phyloP scores from a whole-genome alignment of 192 early-diverging fungal genomes.

The Cladochytrium replicatum region DNA sequence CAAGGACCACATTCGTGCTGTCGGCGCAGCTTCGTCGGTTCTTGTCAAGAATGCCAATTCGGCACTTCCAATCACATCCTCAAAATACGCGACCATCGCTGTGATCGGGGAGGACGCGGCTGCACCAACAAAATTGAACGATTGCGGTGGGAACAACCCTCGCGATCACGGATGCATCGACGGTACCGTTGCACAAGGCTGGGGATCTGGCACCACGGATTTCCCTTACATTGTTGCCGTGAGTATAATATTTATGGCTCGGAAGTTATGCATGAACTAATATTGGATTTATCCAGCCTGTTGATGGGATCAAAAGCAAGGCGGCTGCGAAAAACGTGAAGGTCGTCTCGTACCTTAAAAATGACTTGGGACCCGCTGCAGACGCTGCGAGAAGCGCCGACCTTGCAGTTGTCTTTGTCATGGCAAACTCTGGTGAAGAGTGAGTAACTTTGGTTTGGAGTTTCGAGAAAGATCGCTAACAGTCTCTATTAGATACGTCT shows the following conservation, averaged over 20 bases:
- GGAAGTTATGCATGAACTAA: neutral
- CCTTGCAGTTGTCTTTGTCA: constrained; percentile 29
- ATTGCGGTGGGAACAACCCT: neutral
- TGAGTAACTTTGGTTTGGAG: too few species aligned
- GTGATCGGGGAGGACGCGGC: constrained; percentile 32
- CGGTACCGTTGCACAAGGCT: constrained; percentile 35
- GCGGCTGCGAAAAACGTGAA: constrained; percentile 1
- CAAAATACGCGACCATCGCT: constrained; percentile 14
- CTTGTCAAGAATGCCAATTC: constrained; percentile 35
- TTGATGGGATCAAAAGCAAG: constrained; percentile 13
- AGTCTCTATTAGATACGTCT: too few species aligned
- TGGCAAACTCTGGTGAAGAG: constrained; percentile 31
- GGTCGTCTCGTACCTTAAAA: constrained; percentile 2
- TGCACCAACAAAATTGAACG: constrained; percentile 7
- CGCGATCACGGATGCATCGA: constrained; percentile 16
- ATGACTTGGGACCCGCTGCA: constrained; percentile 8
- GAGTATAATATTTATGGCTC: constrained; percentile 7
- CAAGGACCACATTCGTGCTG: constrained; percentile 21
- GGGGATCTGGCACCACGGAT: constrained; percentile 39
- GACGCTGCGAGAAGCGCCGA: constrained; percentile 14
- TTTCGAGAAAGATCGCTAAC: too few species aligned
- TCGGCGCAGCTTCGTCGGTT: constrained; percentile 36
- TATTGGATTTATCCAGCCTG: constrained; percentile 16
- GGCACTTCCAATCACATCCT: constrained; percentile 23
- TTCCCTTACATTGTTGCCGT: constrained; percentile 36